Evolutionary conservation across 139 green algal genomes (phyloP), one percentile per base, ranked within the genome.

Genomic region (Chloropicon primus): DNA sequence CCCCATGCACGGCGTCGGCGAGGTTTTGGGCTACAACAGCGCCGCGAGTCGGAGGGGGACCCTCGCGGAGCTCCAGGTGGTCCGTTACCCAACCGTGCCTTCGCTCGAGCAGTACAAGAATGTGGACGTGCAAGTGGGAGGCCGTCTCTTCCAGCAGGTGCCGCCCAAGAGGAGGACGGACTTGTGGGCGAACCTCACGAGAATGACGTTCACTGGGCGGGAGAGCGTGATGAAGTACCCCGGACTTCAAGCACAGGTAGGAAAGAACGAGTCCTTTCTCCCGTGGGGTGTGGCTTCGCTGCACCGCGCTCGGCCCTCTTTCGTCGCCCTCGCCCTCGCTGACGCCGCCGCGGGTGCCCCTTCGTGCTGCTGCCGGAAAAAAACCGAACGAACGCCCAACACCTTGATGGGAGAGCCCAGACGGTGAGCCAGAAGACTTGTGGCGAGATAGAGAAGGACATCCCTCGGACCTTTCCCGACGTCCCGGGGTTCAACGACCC

Each of bases 381-480:
- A n/a, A n/a, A n/a, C n/a, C n/a, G n/a, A n/a, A n/a, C n/a, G n/a
- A n/a, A n/a, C n/a, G n/a, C n/a, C n/a, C n/a, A n/a, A n/a, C n/a
- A n/a, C n/a, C n/a, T n/a, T n/a, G n/a, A n/a, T n/a, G n/a, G 5
- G 41, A n/a, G 41, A 5, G 41, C 41, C 41, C 5, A 62, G 41
- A 17, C 17, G 10, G 41, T 62, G 41, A 62, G 41, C 41, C 17
- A 5, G 10, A 62, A 17, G 41, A 17, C 41, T 17, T 62, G 41
- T 17, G 41, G 41, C 41, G 41, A 62, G 53, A 98, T 98, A 72
- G 28, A 75, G 27, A 86, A 94, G 0, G 94, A 98, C 84, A 90
- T 98, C 75, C 83, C 93, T 79, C 89, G 94, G 74, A 98, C 94
- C 26, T 98, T 98, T 83, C 94, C 94, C 0, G 90, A 97, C 85